Evolutionary conservation across 1,139 yeast genomes (phyloP), one percentile per base, ranked within the genome.

Genomic region (Scheffersomyces illinoinensis): DNA sequence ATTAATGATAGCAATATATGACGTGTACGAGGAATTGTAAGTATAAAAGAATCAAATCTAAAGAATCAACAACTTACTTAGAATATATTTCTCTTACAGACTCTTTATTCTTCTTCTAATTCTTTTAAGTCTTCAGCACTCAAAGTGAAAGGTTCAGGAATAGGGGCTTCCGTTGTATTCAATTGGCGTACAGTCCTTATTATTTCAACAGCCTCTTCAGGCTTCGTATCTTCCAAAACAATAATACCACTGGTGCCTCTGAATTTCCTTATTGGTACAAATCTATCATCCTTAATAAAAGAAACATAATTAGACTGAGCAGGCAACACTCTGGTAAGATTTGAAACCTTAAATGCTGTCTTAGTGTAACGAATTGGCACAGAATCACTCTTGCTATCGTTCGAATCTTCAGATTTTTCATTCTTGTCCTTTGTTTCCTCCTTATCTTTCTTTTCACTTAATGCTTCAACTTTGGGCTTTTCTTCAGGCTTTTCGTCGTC

Each of bases 241-340:
- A 93, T 85, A 54, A 95, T 91, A 56, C 98, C 98, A 56, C 90
- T 87, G 57, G 85, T 83, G 33, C 95, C 93, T 70, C 86, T 87
- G 72, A 88, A 88, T 68, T 87, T 89, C 71, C 96, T 88, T 19
- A 93, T 89, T 6, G 99, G 98, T 47, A 82, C 83, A 74, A 89
- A 95, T 68, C 97, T 85, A 57, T 86, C 90, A 63, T 87, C 89
- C 69, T 88, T 88, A 54, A 84, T 78, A 72, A 95, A 93, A 3
- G 96, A 83, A 55, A 95, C 86, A 75, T 88, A 92, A 73, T 88
- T 89, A 60, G 93, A 81, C 77, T 96, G 99, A 53, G 88, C 85
- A n/a, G 98, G 98, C 61, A 96, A 81, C 1, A 95, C 97, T 68
- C 99, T 86, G 18, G 96, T 84, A 83, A 93, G 81, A 73, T 95